Conservation (phyloP, 2,329 filamentous ascomycete species). For the Myriosclerotinia curreyana region DNA sequence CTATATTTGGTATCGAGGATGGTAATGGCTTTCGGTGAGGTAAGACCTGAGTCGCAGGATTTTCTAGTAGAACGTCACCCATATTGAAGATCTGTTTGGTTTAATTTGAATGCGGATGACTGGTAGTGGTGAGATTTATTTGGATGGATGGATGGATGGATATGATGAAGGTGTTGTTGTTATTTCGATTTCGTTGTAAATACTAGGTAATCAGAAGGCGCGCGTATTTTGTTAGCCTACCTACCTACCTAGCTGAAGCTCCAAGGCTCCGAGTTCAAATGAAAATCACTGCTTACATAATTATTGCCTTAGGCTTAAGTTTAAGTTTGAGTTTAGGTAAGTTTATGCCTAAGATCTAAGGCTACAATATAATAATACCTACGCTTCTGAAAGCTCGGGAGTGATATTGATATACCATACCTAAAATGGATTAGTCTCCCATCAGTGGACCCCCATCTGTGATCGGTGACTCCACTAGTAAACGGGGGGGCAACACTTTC, state of each 20-base stretch:
- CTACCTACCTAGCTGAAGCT: neutral
- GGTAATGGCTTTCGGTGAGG: constrained; percentile 78
- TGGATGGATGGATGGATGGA: constrained; percentile 7
- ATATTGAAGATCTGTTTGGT: constrained; percentile 48
- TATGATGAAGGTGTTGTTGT: constrained; percentile 15
- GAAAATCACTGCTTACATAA: constrained; percentile 10
- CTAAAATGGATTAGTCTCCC: neutral
- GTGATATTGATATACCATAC: rapidly evolving
- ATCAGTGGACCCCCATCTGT: neutral
- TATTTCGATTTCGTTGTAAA: neutral
- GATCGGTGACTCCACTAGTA: constrained; percentile 12
- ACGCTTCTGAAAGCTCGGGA: neutral
- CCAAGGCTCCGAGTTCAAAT: neutral
- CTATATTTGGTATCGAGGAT: constrained; percentile 82
- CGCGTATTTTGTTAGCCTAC: constrained; percentile 22
- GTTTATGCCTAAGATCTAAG: neutral
- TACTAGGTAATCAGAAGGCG: constrained; percentile 21
- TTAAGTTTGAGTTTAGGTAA: too few relatives aligned
- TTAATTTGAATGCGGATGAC: constrained; percentile 12
- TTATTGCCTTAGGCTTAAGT: rapidly evolving
- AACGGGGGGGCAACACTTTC: neutral
- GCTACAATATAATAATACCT: too few relatives aligned
- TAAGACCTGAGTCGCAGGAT: constrained; percentile 67
- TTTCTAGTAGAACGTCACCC: constrained; percentile 86
- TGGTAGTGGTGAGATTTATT: constrained; percentile 2